Conservation (phyloP, 768 basidiomycete genomes). For the Rhizopogon sp. region DNA sequence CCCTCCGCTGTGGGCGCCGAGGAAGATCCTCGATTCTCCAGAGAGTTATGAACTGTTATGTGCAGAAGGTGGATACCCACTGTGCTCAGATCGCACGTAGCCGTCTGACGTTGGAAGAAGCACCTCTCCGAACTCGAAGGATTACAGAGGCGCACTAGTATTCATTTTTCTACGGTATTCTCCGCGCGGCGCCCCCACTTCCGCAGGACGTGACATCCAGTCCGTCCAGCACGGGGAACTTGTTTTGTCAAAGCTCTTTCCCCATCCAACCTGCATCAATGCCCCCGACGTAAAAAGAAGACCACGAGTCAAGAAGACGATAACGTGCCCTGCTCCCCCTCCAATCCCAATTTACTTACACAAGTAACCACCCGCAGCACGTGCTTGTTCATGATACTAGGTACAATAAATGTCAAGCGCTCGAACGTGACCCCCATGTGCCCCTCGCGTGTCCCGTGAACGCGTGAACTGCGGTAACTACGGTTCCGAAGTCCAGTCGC, state of each 20-base stretch:
- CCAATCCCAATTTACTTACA: neutral
- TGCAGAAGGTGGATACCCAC: slow-evolving; percentile 3
- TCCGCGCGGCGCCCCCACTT: slow-evolving; percentile 59
- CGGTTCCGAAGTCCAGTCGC: too few species aligned
- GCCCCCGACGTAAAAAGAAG: slow-evolving; percentile 57
- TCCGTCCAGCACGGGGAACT: slow-evolving; percentile 57
- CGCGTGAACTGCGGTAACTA: too few species aligned
- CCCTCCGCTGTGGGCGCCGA: slow-evolving; percentile 46
- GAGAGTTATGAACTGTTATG: slow-evolving; percentile 25
- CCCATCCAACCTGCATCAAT: slow-evolving; percentile 79
- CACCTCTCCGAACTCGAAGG: slow-evolving; percentile 35
- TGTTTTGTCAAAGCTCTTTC: slow-evolving; percentile 62
- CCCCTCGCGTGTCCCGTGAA: too few species aligned
- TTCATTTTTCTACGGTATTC: slow-evolving; percentile 70
- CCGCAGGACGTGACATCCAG: slow-evolving; percentile 31
- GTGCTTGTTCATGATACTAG: too few species aligned
- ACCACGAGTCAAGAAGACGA: slow-evolving; percentile 42
- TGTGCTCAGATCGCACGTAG: slow-evolving; percentile 30
- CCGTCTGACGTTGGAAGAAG: slow-evolving; percentile 22
- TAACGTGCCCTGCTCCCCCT: slow-evolving; percentile 23
- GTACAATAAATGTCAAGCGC: too few species aligned
- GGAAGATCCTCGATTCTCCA: slow-evolving; percentile 35
- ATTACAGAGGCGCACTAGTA: slow-evolving; percentile 52
- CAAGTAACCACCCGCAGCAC: too few species aligned
- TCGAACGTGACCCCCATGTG: too few species aligned